Evolutionary conservation across 106 monocot genomes (phyloP).

Genomic region (Dioscorea alata): DNA sequence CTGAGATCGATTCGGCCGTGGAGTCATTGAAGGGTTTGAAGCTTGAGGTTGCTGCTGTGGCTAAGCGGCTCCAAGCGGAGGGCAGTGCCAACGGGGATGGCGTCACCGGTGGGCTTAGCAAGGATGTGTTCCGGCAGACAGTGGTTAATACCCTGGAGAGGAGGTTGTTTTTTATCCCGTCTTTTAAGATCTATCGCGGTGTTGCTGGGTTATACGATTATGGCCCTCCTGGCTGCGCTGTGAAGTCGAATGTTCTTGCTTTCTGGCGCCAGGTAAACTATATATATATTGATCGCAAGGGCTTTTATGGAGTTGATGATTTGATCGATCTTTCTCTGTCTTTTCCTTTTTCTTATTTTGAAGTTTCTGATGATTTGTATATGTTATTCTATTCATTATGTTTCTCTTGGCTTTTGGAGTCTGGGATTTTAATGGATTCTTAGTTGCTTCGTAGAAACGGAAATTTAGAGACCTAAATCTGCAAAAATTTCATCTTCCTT

Average conservation of each 20-base stretch:
- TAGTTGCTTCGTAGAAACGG: no score
- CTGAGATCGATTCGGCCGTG: conserved; percentile 63
- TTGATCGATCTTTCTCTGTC: no score
- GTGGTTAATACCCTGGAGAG: conserved; percentile 82
- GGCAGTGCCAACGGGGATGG: conserved; percentile 8
- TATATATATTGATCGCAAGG: no score
- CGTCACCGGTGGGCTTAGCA: conserved; percentile 11
- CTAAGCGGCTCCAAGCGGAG: conserved; percentile 50
- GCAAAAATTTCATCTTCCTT: no score
- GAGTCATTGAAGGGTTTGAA: conserved; percentile 61
- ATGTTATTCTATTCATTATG: no score
- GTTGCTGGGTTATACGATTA: conserved; percentile 92
- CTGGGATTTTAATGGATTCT: no score
- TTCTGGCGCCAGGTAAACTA: conserved; percentile 85
- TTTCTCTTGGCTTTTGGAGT: no score
- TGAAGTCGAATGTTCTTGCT: conserved; percentile 82
- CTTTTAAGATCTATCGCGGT: conserved; percentile 96
- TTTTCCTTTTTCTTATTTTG: neutral
- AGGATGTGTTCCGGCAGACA: conserved; percentile 54
- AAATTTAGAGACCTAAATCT: no score
- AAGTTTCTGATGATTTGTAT: neutral
- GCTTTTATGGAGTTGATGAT: no score
- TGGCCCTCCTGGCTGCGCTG: conserved; percentile 84
- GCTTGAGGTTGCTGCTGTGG: conserved; percentile 40
- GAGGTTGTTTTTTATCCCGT: conserved; percentile 80